Conservation (phyloP, 768 basidiomycete species). For the Boletus sensibilis region DNA sequence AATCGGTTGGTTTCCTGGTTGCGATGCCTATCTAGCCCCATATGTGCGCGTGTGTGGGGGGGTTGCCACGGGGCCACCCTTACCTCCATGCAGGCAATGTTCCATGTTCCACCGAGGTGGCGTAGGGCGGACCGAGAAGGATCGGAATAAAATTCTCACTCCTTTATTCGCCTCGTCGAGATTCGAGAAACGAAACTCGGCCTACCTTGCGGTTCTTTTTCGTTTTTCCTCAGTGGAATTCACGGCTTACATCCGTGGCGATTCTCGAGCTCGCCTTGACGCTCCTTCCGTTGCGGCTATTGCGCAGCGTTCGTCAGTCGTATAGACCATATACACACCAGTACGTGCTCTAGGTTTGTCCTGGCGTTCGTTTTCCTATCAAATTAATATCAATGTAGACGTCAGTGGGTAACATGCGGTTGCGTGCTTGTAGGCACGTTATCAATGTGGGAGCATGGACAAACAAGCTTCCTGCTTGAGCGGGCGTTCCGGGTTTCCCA, state of each 20-base stretch:
- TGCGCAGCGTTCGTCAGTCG: not conserved
- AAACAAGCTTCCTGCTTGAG: not conserved
- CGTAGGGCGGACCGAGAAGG: not conserved
- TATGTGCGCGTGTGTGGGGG: constrained; percentile 5
- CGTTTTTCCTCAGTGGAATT: not conserved
- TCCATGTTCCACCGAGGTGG: not conserved
- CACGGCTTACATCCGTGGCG: not conserved
- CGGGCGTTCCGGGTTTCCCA: not conserved
- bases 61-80: not conserved
- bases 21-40: not conserved
- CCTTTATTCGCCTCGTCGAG: not conserved
- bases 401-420: not conserved
- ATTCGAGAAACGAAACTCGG: not conserved
- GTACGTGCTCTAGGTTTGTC: not conserved
- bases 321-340: not conserved
- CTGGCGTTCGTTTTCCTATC: not conserved
- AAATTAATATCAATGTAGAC: not conserved
- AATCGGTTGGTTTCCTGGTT: not conserved
- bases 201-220: not conserved
- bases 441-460: not conserved
- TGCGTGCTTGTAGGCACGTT: not conserved
- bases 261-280: not conserved
- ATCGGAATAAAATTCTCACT: not conserved
- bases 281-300: not conserved
- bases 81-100: not conserved